These are phyloP conservation scores for Aaosphaeria pasadenensis DNA, from an alignment of 2,329 filamentous ascomycete species.

Conservation along the genomic window DNA sequence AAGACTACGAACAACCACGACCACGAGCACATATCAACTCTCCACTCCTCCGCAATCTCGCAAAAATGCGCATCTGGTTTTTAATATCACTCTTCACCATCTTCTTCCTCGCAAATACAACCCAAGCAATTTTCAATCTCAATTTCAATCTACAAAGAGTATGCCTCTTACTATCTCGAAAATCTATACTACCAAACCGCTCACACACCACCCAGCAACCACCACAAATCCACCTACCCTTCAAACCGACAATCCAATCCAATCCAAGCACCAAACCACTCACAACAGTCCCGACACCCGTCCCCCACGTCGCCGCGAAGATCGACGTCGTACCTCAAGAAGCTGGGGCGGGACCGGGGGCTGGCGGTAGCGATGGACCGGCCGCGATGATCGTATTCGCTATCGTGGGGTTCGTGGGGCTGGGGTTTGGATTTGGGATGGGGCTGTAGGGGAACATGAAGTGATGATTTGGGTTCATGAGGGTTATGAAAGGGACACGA, in stretches of 20 bases:
- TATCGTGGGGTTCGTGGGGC: conserved; percentile 3
- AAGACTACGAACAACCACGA: too few relatives aligned
- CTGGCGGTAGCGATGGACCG: neutral
- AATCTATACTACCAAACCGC: neutral
- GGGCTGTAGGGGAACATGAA: neutral
- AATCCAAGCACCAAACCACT: neutral
- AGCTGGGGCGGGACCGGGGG: neutral
- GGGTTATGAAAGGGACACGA: too few relatives aligned
- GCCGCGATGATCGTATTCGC: conserved; percentile 1
- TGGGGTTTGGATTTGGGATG: conserved; percentile 7
- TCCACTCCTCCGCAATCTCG: neutral
- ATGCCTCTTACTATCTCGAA: neutral
- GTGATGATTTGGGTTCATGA: neutral
- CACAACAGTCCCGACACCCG: neutral
- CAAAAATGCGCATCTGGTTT: too few relatives aligned
- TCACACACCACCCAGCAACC: neutral
- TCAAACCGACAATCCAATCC: neutral
- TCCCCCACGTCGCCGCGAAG: neutral
- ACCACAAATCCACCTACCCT: conserved; percentile 1
- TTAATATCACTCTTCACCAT: too few relatives aligned
- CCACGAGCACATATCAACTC: neutral
- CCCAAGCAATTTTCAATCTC: neutral
- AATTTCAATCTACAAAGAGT: neutral
- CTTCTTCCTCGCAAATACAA: too few relatives aligned
- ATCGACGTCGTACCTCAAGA: neutral